Evolutionary conservation across 1,284 basidiomycete genomes (phyloP), one percentile per base, ranked within the genome.

Genomic region (Tilletia setariae): DNA sequence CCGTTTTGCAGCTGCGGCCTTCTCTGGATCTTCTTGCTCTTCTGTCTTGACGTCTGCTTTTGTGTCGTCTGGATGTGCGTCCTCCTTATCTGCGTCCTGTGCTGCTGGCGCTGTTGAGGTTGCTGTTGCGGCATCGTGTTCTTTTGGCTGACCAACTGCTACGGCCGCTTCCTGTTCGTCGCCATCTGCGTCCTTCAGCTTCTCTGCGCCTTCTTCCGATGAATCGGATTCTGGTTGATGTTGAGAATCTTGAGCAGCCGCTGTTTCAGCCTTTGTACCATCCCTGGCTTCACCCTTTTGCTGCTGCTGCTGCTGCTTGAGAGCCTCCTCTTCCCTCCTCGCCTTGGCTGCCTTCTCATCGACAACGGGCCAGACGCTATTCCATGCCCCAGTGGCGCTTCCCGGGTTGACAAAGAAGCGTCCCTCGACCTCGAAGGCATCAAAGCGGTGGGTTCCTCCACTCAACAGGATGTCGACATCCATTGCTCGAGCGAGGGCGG

Each of bases 371-470:
- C 47, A 90, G 89, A 67, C 73, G 72, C 71, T 74, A 69, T 3
- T 74, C 93, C 93, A 98, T 16, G 95, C 94, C 49, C 94, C 94
- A 0, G 93, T 95, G 0, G 93, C 94, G 16, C 91, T 93, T 1
- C 95, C 95, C 0, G 95, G 95, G 83, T 98, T 97, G 64, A 98
- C 88, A 80, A 97, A 98, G 87, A 98, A 98, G 68, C 90, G 88
- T 53, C 89, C 88, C 72, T 94, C 93, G 76, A 91, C 89, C 81
- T 95, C 94, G 72, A 93, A 90, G 2, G 94, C 93, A 83, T 97
- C 93, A 84, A 98, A 98, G 32, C 92, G 93, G 84, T 98, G 94
- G 0, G 95, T 98, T 76, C 93, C 92, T 0, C 96, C 95, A 1
- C 90, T 93, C 23, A 98, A 85, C 28, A 98, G 86, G 1, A 98